A percentile compares a stretch with the other conserved stretches of the same genome.
Conservation (phyloP, 2,329 filamentous ascomycete species). For the Fusarium tjaetaba region DNA sequence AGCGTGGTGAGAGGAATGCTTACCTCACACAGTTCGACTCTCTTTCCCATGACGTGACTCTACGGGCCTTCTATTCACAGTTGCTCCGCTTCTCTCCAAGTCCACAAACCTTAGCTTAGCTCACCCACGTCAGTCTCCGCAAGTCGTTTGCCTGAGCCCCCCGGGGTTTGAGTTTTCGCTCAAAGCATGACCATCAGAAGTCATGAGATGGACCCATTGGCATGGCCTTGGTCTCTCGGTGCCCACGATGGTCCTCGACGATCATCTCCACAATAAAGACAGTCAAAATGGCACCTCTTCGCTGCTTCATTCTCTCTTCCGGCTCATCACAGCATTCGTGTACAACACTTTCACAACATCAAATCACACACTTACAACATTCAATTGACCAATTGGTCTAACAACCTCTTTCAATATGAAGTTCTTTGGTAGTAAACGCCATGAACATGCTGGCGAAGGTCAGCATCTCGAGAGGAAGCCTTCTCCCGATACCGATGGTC, state of each 20-base stretch:
- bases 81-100: constrained; percentile 27
- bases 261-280: constrained; percentile 36
- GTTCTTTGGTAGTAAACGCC: constrained; percentile 32
- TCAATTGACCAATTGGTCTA: constrained; percentile 12
- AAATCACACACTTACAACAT: constrained; percentile 9
- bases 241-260: constrained; percentile 21
- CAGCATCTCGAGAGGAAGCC: constrained; percentile 34
- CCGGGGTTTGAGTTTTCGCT: constrained; percentile 26
- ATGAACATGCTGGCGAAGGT: constrained; percentile 30
- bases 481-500: constrained; percentile 36
- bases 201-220: constrained; percentile 35
- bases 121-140: constrained; percentile 34
- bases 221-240: constrained; percentile 19
- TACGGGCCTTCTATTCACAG: constrained; percentile 24
- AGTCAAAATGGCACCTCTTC: constrained; percentile 27
- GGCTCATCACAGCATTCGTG: constrained; percentile 10
- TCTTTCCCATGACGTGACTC: constrained; percentile 28
- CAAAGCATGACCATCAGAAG: constrained; percentile 28
- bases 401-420: constrained; percentile 20
- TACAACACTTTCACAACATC: constrained; percentile 1
- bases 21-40: constrained; percentile 1
- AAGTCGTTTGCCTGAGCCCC: constrained; percentile 25
- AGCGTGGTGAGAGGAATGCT: constrained; percentile 9
- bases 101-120: constrained; percentile 9
- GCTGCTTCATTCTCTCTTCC: constrained; percentile 16